Percentiles rank a stretch among this genome's conserved stretches.
phyloP scores from a whole-genome alignment of 352 stramenopile genomes.

The Phytophthora aleatoria region DNA sequence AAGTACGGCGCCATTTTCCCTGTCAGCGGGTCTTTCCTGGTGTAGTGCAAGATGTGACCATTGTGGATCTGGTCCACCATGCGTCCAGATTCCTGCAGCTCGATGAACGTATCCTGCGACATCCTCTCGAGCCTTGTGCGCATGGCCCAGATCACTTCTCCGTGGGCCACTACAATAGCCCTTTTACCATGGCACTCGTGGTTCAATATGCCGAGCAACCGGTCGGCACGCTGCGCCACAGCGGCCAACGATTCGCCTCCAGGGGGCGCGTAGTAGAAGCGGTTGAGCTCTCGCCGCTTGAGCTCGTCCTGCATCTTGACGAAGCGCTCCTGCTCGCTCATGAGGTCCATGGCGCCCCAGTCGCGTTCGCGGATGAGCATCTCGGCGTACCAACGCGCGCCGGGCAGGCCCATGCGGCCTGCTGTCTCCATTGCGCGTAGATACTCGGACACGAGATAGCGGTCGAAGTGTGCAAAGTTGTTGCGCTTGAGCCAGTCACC shows the following conservation, averaged over 20 bases:
- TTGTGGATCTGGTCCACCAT: constrained; percentile 93
- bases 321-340: constrained; percentile 87
- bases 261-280: constrained; percentile 87
- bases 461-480: constrained; percentile 78
- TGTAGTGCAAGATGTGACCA: constrained; percentile 90
- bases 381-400: constrained; percentile 84
- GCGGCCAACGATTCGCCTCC: constrained; percentile 84
- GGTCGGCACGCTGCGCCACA: constrained; percentile 83
- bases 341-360: constrained; percentile 91
- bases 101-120: constrained; percentile 87
- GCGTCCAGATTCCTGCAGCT: constrained; percentile 81
- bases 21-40: constrained; percentile 70
- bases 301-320: constrained; percentile 91
- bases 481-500: constrained; percentile 86
- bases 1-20: constrained; percentile 85
- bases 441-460: constrained; percentile 89
- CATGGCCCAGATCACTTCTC: constrained; percentile 91
- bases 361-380: constrained; percentile 90
- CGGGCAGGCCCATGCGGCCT: constrained; percentile 72
- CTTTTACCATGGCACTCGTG: constrained; percentile 80
- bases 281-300: constrained; percentile 76
- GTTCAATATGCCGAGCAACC: constrained; percentile 77
- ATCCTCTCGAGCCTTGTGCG: constrained; percentile 87
- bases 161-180: constrained; percentile 87
- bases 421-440: constrained; percentile 88